Base-by-base conservation (phyloP, 192 early-diverging fungal genomes). In the Backusella tarrabulga region DNA sequence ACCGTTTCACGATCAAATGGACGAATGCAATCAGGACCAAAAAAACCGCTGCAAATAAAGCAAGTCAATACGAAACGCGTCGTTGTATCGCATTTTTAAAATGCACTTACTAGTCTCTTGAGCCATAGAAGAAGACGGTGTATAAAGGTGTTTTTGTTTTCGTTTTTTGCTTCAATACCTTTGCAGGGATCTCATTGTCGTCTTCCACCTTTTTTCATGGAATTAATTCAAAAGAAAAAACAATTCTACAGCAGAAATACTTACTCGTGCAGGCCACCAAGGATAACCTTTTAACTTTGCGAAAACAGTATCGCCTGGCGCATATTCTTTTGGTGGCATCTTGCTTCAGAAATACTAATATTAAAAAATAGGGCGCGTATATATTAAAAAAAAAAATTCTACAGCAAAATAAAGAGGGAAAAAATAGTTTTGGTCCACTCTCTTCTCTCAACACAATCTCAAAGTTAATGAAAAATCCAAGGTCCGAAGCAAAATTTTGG, bases 241-340 rank as follows among this genome's bases (percentile, higher is more conserved):
- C 0, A 21, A 40, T 40, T 3, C 4, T 3, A 32, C 32, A 32
- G 0, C 32, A 32, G 32, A 40, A 40, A 23, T 2, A 77, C 84
- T 87, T 86, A 88, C 89, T 74, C 84, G 78, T 67, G 89, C 89
- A 11, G 89, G 89, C 87, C 89, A 89, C 89, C 89, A 89, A 23
- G 87, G 87, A 68, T 84, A 88, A 4, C 89, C 89, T 71, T 88
- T 88, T 42, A 89, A 79, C 67, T 90, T 89, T 66, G 87, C 88
- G 78, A 88, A 89, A 46, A 90, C 87, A 19, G 79, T 80, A 14
- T 83, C 83, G 60, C 89, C 89, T 60, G 85, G 82, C 1, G 80
- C 68, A 74, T 88, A 87, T 26, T 82, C 68, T 41, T 67, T 66
- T 76, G 26, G n/a, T 17, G 75, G 66, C 63, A 42, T 42, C n/a